Evolutionary conservation across 441 rosid species (phyloP).

Genomic region (Gossypium lobatum): DNA sequence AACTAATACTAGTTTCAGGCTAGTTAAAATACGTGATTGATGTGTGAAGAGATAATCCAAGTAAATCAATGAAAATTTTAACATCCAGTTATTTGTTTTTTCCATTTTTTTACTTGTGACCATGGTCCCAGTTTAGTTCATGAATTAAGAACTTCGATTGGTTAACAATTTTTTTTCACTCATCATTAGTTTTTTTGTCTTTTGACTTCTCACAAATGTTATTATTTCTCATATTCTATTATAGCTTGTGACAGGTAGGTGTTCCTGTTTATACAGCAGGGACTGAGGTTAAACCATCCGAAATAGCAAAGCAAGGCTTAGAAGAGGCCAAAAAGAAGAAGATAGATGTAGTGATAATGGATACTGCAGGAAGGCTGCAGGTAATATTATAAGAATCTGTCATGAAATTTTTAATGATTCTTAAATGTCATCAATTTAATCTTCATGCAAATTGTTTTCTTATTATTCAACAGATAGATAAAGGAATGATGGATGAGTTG

Average conservation of each 20-base stretch:
- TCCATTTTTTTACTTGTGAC: background rate
- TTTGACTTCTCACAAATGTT: background rate
- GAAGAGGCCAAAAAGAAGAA: slow-evolving; percentile 79
- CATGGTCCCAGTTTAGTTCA: background rate
- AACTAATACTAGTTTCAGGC: background rate
- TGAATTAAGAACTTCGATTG: background rate
- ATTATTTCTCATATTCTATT: slow-evolving; percentile 24
- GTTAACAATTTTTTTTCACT: background rate
- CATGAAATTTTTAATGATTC: slow-evolving; percentile 6
- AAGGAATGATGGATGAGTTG: slow-evolving; percentile 94
- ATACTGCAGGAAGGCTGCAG: slow-evolving; percentile 99
- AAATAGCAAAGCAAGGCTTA: slow-evolving; percentile 85
- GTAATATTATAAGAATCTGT: slow-evolving; percentile 27
- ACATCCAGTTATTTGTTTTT: background rate
- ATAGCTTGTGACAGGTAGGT: slow-evolving; percentile 63
- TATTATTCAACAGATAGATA: slow-evolving; percentile 62
- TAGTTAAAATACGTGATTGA: background rate
- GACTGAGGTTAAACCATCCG: slow-evolving; percentile 80
- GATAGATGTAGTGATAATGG: slow-evolving; percentile 81
- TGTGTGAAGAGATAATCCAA: background rate
- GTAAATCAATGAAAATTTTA: background rate
- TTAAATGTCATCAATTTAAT: background rate
- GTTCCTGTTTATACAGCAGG: slow-evolving; percentile 90
- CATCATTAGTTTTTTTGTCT: background rate
- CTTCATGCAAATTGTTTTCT: background rate